Conservation (phyloP, 2,329 filamentous ascomycete genomes). For the Sclerotinia borealis region DNA sequence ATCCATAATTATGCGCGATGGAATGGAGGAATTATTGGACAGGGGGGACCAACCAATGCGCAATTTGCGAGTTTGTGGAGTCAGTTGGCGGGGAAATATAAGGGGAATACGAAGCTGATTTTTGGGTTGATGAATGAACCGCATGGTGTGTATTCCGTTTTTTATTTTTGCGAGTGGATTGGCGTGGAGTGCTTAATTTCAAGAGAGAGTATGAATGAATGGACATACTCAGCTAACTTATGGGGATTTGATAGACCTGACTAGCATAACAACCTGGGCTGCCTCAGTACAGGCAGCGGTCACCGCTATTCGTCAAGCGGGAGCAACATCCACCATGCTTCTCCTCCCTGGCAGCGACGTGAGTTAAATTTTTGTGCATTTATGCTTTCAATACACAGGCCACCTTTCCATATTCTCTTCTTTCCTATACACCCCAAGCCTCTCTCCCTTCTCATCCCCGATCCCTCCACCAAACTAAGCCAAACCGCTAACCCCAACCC, state of each 20-base stretch:
- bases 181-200: no score
- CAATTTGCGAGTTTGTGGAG: conserved; percentile 52
- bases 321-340: conserved; percentile 58
- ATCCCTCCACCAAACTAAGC: not conserved
- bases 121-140: conserved; percentile 69
- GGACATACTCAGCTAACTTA: not conserved
- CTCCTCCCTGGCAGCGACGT: conserved; percentile 54
- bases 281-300: conserved; percentile 56
- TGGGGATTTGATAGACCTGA: conserved; percentile 41
- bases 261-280: conserved; percentile 43
- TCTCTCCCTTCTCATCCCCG: no score
- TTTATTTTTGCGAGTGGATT: not conserved
- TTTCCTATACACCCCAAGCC: not conserved
- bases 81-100: conserved; percentile 53
- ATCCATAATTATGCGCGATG: conserved; percentile 54
- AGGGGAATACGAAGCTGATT: conserved; percentile 44
- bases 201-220: conserved; percentile 8
- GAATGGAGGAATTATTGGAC: conserved; percentile 57
- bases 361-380: not conserved
- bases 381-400: not conserved
- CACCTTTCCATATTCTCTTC: not conserved
- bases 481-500: not conserved
- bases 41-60: conserved; percentile 56
- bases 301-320: conserved; percentile 57
- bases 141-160: conserved; percentile 34